phyloP scores from a whole-genome alignment of 2,329 filamentous ascomycete species.

The Knufia petricola region DNA sequence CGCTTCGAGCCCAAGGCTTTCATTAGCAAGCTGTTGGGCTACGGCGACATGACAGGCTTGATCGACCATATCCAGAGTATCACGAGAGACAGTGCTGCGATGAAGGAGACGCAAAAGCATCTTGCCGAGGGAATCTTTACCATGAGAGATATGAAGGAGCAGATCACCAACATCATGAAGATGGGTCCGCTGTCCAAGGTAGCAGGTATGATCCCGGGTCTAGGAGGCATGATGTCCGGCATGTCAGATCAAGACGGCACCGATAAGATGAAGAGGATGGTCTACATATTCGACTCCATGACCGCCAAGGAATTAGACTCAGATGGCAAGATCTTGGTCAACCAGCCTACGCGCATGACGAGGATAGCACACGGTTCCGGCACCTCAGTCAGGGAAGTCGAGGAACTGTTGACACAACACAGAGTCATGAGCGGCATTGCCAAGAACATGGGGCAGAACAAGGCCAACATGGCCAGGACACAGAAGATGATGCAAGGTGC shows the following conservation, averaged over 20 bases:
- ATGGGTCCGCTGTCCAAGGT: slow-evolving; percentile 97
- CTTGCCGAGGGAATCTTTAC: slow-evolving; percentile 96
- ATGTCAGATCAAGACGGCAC: slow-evolving; percentile 97
- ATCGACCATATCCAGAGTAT: slow-evolving; percentile 95
- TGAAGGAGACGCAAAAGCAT: slow-evolving; percentile 97
- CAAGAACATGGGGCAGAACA: slow-evolving; percentile 95
- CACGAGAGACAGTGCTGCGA: slow-evolving; percentile 69
- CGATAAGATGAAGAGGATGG: slow-evolving; percentile 90
- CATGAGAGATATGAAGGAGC: slow-evolving; percentile 84
- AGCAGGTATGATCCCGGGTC: slow-evolving; percentile 95
- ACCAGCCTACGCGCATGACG: slow-evolving; percentile 87
- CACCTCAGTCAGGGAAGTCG: slow-evolving; percentile 83
- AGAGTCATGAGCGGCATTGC: slow-evolving; percentile 99
- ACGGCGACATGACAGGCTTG: slow-evolving; percentile 92
- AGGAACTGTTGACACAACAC: slow-evolving; percentile 94
- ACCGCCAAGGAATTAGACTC: slow-evolving; percentile 90
- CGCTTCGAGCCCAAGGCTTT: slow-evolving; percentile 88
- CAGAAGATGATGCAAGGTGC: slow-evolving; percentile 86
- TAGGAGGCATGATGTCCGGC: slow-evolving; percentile 77
- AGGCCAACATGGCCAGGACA: slow-evolving; percentile 94
- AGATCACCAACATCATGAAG: slow-evolving; percentile 98
- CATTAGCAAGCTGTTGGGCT: slow-evolving; percentile 84
- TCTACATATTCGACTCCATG: slow-evolving; percentile 98
- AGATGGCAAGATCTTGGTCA: slow-evolving; percentile 87
- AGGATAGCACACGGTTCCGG: slow-evolving; percentile 82